A percentile compares a stretch with the other conserved stretches of the same genome.
phyloP scores from a whole-genome alignment of 1,139 yeast genomes.

The Kurtzmaniella quercitrusa region DNA sequence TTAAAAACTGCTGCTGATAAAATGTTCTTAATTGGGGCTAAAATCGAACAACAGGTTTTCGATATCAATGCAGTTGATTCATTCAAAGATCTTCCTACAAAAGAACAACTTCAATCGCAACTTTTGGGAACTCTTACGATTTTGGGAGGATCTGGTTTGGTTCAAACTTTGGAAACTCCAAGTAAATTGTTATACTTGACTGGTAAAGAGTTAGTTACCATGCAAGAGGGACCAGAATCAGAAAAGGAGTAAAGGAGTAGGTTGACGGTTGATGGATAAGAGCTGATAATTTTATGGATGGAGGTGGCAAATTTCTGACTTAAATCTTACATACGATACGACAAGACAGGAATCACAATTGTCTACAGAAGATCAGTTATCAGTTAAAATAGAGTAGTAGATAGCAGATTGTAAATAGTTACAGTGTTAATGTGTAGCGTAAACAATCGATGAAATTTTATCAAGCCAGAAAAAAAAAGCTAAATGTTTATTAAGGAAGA shows the following conservation, averaged over 20 bases:
- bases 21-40: constrained; percentile 80
- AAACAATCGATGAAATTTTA: not conserved
- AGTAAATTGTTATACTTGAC: constrained; percentile 69
- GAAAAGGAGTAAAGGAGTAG: constrained; percentile 1
- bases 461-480: not conserved
- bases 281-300: too few species aligned
- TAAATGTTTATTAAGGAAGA: too few species aligned
- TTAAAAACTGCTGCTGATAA: constrained; percentile 66
- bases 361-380: not conserved
- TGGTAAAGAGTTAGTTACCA: constrained; percentile 53
- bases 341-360: too few species aligned
- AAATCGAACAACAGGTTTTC: constrained; percentile 58
- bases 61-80: constrained; percentile 50
- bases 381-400: not conserved
- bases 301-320: too few species aligned
- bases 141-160: constrained; percentile 87
- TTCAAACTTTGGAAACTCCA: constrained; percentile 70
- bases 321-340: too few species aligned
- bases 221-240: constrained; percentile 9
- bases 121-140: constrained; percentile 80
- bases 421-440: not conserved
- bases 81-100: constrained; percentile 71
- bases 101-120: constrained; percentile 72
- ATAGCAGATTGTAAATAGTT: not conserved
- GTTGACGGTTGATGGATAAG: too few species aligned